Percentiles rank a stretch among this genome's conserved stretches.
Evolutionary conservation across 805 yeast species (phyloP).

Genomic region (Starmerella geochares): DNA sequence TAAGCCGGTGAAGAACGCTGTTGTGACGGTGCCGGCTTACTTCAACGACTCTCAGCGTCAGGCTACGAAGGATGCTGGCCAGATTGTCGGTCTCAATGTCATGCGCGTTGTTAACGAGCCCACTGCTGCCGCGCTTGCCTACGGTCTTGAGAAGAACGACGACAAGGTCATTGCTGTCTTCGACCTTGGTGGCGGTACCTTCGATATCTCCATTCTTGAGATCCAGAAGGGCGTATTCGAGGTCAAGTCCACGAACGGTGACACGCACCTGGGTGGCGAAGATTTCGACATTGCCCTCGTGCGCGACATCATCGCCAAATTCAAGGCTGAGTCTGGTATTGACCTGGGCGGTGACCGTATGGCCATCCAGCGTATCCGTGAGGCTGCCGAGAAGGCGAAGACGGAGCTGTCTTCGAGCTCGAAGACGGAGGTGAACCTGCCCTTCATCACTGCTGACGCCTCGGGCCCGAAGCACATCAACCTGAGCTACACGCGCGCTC

Average conservation of each 20-base stretch:
- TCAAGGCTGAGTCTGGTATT: conserved; percentile 63
- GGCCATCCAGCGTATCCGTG: conserved; percentile 79
- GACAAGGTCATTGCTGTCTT: conserved; percentile 86
- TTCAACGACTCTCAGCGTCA: conserved; percentile 87
- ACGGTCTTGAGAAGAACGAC: conserved; percentile 81
- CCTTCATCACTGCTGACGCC: conserved; percentile 81
- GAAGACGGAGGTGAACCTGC: conserved; percentile 65
- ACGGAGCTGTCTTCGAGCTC: conserved; percentile 70
- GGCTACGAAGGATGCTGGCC: conserved; percentile 96
- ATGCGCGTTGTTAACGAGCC: conserved; percentile 86
- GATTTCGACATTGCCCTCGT: conserved; percentile 81
- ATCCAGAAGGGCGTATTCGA: conserved; percentile 96
- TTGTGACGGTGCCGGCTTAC: conserved; percentile 83
- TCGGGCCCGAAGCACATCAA: conserved; percentile 70
- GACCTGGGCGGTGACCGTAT: conserved; percentile 56
- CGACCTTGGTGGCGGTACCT: conserved; percentile 98
- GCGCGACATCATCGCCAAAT: conserved; percentile 68
- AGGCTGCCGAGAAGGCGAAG: conserved; percentile 84
- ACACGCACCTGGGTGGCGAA: conserved; percentile 88
- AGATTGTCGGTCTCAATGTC: conserved; percentile 86
- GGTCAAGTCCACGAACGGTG: conserved; percentile 96
- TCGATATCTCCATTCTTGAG: conserved; percentile 91
- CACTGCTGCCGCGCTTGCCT: conserved; percentile 88
- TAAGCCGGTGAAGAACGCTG: conserved; percentile 79
- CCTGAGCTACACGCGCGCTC: conserved; percentile 56